Percentiles rank a stretch among this genome's conserved stretches.
phyloP scores from a whole-genome alignment of 1,139 yeast species.

The Taphrina deformans region DNA sequence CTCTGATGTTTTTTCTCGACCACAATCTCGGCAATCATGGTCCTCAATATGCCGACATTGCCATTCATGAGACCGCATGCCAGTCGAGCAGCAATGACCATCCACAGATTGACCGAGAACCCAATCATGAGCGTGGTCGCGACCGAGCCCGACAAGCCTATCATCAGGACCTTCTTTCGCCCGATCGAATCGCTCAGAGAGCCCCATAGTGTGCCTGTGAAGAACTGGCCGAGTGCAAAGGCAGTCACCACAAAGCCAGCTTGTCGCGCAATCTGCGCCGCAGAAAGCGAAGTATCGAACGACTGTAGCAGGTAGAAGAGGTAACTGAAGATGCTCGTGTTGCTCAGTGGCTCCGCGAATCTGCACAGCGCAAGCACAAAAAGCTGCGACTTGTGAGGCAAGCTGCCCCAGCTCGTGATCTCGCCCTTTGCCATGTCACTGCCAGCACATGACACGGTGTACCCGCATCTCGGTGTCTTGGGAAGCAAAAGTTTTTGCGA shows the following conservation, averaged over 20 bases:
- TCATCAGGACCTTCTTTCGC: slow-evolving; percentile 55
- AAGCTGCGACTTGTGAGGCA: slow-evolving; percentile 15
- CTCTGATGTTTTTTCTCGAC: slow-evolving; percentile 60
- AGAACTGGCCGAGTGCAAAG: slow-evolving; percentile 49
- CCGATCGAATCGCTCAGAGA: slow-evolving; percentile 56
- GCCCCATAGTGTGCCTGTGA: slow-evolving; percentile 65
- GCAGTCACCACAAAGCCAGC: slow-evolving; percentile 35
- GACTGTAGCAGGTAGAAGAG: slow-evolving; percentile 60
- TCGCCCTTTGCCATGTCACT: neutral
- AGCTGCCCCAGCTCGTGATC: slow-evolving; percentile 10
- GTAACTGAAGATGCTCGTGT: slow-evolving; percentile 65
- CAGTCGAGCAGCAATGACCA: slow-evolving; percentile 56
- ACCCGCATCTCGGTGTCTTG: too few species aligned
- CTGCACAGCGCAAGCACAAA: slow-evolving; percentile 47
- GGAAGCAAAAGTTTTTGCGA: too few species aligned
- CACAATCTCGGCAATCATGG: slow-evolving; percentile 60
- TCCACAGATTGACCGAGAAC: slow-evolving; percentile 53
- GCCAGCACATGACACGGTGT: too few species aligned
- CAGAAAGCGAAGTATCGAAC: neutral
- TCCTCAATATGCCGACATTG: slow-evolving; percentile 61
- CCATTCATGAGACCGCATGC: slow-evolving; percentile 62
- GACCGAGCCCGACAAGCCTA: slow-evolving; percentile 57
- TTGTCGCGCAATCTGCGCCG: slow-evolving; percentile 17
- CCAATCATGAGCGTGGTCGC: slow-evolving; percentile 56
- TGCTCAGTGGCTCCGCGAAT: slow-evolving; percentile 60